Conservation (phyloP, 2,329 filamentous ascomycete species). For the Thyridium curvatum region DNA sequence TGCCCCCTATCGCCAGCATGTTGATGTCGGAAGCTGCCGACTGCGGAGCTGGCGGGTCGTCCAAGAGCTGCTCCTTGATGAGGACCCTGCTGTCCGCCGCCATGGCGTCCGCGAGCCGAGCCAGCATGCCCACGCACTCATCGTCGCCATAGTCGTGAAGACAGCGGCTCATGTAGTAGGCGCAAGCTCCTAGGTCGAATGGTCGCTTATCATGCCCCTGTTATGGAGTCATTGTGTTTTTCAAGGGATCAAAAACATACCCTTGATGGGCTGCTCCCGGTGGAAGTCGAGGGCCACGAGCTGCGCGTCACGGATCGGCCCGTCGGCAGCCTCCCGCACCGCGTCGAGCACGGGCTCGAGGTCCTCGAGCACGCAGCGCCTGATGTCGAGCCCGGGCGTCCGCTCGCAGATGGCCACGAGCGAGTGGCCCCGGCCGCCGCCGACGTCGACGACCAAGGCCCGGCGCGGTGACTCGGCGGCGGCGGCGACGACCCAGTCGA, state of each 20-base stretch:
- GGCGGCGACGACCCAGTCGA: constrained; percentile 17
- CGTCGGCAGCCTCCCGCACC: constrained; percentile 9
- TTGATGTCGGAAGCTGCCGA: constrained; percentile 11
- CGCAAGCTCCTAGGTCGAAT: constrained; percentile 18
- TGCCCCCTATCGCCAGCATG: constrained; percentile 14
- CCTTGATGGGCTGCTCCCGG: constrained; percentile 21
- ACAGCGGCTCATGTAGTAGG: constrained; percentile 28
- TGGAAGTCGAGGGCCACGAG: constrained; percentile 22
- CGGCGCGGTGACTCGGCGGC: constrained; percentile 5
- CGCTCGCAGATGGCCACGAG: constrained; percentile 17
- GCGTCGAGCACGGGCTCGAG: constrained; percentile 18
- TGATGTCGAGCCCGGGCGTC: constrained; percentile 14
- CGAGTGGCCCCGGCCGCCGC: constrained; percentile 22
- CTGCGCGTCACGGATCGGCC: constrained; percentile 9
- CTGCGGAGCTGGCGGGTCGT: constrained; percentile 7
- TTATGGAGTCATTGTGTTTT: background rate
- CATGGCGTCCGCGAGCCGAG: constrained; percentile 20
- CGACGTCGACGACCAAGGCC: constrained; percentile 23
- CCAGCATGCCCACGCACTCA: constrained; percentile 21
- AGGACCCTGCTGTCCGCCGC: constrained; percentile 16
- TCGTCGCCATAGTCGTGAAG: constrained; percentile 30
- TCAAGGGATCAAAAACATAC: constrained; percentile 10
- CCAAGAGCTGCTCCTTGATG: constrained; percentile 15
- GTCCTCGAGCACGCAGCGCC: constrained; percentile 24
- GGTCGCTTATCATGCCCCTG: too few species aligned